Percentiles rank a stretch among this genome's conserved stretches.
Conservation (phyloP, 352 stramenopile species). For the Globisporangium orthogonon region DNA sequence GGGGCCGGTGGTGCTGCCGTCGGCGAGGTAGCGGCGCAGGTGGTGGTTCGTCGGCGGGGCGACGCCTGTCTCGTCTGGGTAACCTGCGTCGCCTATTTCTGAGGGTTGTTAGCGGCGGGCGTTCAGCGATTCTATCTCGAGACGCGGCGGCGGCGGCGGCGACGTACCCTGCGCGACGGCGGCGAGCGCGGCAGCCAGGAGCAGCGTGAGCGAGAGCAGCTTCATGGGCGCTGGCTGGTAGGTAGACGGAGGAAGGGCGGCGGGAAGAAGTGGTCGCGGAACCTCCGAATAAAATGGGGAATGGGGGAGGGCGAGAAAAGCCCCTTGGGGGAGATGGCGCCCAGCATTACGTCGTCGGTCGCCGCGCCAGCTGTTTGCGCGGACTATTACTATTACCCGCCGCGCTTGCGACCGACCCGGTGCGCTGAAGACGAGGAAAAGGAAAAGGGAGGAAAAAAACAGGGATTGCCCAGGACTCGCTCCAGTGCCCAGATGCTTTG, state of each 20-base stretch:
- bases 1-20: not conserved
- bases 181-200: conserved; percentile 18
- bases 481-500: not conserved
- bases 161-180: conserved; percentile 11
- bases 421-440: too few relatives aligned
- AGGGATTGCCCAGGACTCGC: too few relatives aligned
- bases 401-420: too few relatives aligned
- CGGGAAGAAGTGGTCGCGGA: conserved; percentile 16
- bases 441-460: too few relatives aligned
- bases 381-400: too few relatives aligned
- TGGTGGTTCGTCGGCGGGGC: conserved; percentile 6
- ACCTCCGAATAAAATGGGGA: conserved; percentile 45
- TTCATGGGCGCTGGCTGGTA: conserved; percentile 22
- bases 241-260: not conserved
- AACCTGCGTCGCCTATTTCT: conserved; percentile 17
- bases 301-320: not conserved
- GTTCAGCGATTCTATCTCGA: not conserved
- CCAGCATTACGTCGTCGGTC: too few relatives aligned
- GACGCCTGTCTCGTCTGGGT: conserved; percentile 7
- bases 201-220: conserved; percentile 20
- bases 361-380: too few relatives aligned
- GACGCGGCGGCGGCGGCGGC: too few relatives aligned
- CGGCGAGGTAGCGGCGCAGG: conserved; percentile 8
- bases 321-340: too few relatives aligned
- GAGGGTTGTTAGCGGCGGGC: not conserved